These are phyloP conservation scores for Vitis amurensis DNA, from an alignment of 164 flowering plant species.

Conservation along the genomic window DNA sequence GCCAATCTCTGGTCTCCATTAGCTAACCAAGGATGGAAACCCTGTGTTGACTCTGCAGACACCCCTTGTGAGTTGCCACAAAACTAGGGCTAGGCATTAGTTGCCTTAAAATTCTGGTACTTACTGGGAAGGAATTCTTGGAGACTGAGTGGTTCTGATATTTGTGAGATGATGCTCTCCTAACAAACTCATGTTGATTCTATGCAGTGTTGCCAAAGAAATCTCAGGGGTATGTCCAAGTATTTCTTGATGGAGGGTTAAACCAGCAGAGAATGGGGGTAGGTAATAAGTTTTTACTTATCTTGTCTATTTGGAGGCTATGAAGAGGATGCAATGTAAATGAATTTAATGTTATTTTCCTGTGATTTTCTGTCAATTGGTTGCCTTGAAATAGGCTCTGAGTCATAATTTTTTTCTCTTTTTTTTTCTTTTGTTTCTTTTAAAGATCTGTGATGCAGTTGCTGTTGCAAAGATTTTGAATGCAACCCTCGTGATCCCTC, in stretches of 20 bases:
- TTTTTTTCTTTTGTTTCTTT: neutral
- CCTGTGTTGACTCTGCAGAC: conserved; percentile 36
- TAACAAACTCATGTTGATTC: neutral
- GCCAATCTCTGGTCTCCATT: conserved; percentile 82
- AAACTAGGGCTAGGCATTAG: neutral
- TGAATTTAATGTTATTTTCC: too few relatives aligned
- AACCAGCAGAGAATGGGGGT: conserved; percentile 99
- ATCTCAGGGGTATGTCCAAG: conserved; percentile 73
- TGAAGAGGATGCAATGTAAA: too few relatives aligned
- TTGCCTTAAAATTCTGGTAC: neutral
- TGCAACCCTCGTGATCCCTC: conserved; percentile 90
- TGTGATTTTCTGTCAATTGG: neutral
- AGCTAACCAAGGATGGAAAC: conserved; percentile 71
- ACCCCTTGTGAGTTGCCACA: conserved; percentile 44
- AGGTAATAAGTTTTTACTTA: conserved; percentile 19
- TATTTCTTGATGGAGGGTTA: conserved; percentile 94
- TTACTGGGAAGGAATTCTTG: neutral
- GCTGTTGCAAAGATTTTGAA: conserved; percentile 95
- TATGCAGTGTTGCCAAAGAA: conserved; percentile 47
- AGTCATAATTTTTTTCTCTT: neutral
- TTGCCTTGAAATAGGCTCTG: neutral
- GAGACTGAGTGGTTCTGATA: neutral
- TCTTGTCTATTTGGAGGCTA: neutral
- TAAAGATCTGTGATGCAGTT: conserved; percentile 94
- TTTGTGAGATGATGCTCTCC: neutral